Evolutionary conservation across 352 stramenopile genomes (phyloP).

Genomic region (Phytophthora fragariae): DNA sequence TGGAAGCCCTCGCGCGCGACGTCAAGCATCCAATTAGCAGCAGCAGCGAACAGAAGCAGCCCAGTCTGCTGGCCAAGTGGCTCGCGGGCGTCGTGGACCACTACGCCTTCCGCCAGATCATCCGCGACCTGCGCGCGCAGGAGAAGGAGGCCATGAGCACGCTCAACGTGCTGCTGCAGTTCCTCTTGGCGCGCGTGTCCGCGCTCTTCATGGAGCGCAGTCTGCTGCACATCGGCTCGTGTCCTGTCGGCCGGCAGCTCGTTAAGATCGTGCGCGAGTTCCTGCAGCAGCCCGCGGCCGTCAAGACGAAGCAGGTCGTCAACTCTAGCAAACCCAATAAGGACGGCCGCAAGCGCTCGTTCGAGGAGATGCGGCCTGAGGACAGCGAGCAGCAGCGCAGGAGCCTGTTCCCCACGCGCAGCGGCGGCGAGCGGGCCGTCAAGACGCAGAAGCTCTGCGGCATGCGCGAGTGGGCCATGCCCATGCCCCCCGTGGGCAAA

Average conservation of each 20-base stretch:
- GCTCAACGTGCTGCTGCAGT: constrained; percentile 77
- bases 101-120: constrained; percentile 72
- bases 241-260: constrained; percentile 58
- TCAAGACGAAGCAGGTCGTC: constrained; percentile 18
- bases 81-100: constrained; percentile 78
- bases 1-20: constrained; percentile 64
- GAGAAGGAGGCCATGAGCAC: constrained; percentile 80
- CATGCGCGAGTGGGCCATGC: constrained; percentile 53
- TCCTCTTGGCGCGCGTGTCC: constrained; percentile 71
- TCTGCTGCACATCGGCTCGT: constrained; percentile 64
- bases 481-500: constrained; percentile 53
- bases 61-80: constrained; percentile 75
- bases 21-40: constrained; percentile 49
- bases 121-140: constrained; percentile 63
- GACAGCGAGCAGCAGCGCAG: constrained; percentile 39
- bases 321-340: constrained; percentile 24
- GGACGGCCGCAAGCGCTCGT: constrained; percentile 58
- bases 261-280: constrained; percentile 74
- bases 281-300: constrained; percentile 59
- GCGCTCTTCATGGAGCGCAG: constrained; percentile 64
- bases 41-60: constrained; percentile 15
- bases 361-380: constrained; percentile 61
- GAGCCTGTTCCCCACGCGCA: constrained; percentile 48
- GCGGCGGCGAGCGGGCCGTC: constrained; percentile 35
- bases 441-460: constrained; percentile 75